Evolutionary conservation across 164 flowering plant genomes (phyloP), one percentile per base, ranked within the genome.

Genomic region (Annona cherimola): DNA sequence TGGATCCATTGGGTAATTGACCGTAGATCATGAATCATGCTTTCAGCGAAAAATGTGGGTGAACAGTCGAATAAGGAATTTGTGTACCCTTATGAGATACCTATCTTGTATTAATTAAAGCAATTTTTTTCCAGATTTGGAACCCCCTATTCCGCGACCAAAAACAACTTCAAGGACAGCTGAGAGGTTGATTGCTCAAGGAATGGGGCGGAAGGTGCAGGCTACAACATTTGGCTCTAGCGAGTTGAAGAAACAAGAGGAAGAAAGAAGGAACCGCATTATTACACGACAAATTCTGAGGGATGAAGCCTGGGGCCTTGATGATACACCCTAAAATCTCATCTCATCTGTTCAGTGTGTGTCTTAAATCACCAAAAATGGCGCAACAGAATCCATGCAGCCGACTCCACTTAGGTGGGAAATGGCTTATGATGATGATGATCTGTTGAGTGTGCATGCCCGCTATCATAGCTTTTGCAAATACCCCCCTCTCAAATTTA

Each of bases 271-370:
- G 78, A 83, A 84, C 42, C 87, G 96, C 40, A 91, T 95, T 54
- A 81, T 80, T 45, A 71, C 82, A 0, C 83, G 96, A 76, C 94
- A 91, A 75, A 81, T 72, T 41, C 61, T 89, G 82, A 88, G 74
- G 78, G 92, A 95, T 35, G 97, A 95, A 63, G 97, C 98, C 59
- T 95, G 99, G 98, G 99, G 98, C 3, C 71, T 76, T 16, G 97
- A 92, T 77, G 86, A 82, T 45, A 60, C 68, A 64, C 9, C 57
- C 57, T 2, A 11, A 16, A 26, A 26, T 26, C 35, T 26, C 35
- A 26, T 26, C 35, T 26, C 35, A 26, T 26, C 35, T 26, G 35
- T 26, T 26, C 1, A 26, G 35, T 26, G 35, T 1, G 35, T 26
- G 35, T 26, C 35, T 26, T 26, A 26, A 26, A 26, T 26, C 35